Evolutionary conservation across 2,329 filamentous ascomycete species (phyloP).

Genomic region (Penicillium hesseltinei): DNA sequence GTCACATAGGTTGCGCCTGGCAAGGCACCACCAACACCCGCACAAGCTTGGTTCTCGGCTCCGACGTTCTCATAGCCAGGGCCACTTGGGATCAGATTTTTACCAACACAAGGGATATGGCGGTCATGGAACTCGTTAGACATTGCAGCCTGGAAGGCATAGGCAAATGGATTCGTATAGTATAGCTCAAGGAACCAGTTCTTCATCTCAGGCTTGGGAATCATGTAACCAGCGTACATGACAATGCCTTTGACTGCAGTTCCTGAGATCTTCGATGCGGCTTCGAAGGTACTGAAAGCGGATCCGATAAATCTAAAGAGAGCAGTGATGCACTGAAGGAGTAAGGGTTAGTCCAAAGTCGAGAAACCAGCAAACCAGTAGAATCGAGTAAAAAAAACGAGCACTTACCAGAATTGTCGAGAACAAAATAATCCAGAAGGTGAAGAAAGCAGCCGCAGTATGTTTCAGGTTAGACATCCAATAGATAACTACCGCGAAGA

Average conservation of each 20-base stretch:
- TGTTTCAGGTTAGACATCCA: slow-evolving; percentile 59
- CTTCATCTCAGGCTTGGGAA: slow-evolving; percentile 46
- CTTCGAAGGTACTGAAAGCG: slow-evolving; percentile 54
- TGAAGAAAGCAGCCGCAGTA: slow-evolving; percentile 57
- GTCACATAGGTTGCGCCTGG: slow-evolving; percentile 50
- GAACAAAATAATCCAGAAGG: slow-evolving; percentile 51
- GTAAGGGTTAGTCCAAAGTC: slow-evolving; percentile 17
- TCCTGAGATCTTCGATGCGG: slow-evolving; percentile 52
- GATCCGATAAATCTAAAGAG: slow-evolving; percentile 56
- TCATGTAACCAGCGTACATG: slow-evolving; percentile 41
- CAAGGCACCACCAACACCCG: slow-evolving; percentile 55
- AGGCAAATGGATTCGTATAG: slow-evolving; percentile 35
- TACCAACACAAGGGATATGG: slow-evolving; percentile 29
- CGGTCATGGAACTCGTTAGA: slow-evolving; percentile 33
- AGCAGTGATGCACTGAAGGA: slow-evolving; percentile 50
- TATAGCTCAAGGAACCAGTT: slow-evolving; percentile 48
- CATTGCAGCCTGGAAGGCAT: slow-evolving; percentile 32
- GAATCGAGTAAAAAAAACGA: neutral
- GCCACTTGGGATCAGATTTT: slow-evolving; percentile 30
- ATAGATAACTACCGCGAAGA: slow-evolving; percentile 58
- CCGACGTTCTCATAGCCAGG: slow-evolving; percentile 24
- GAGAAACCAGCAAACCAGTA: slow-evolving; percentile 13
- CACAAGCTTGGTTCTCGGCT: slow-evolving; percentile 44
- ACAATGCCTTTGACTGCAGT: slow-evolving; percentile 30
- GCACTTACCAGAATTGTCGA: slow-evolving; percentile 5